phyloP scores from a whole-genome alignment of 1,284 basidiomycete species.

The Marasmius oreades region DNA sequence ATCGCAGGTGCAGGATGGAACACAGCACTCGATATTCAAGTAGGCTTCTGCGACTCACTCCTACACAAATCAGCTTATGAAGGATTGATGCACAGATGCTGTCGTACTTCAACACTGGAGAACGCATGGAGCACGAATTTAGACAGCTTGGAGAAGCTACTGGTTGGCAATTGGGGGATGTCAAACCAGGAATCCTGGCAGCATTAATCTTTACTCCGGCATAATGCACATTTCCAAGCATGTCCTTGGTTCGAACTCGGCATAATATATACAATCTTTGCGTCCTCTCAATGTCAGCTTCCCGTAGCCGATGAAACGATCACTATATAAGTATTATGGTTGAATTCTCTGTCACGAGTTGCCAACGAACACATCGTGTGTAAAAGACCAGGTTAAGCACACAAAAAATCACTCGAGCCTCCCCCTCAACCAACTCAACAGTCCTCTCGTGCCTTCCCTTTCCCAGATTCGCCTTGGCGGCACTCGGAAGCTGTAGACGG shows the following conservation, averaged over 20 bases:
- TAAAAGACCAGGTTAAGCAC: too few species aligned
- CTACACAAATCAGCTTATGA: neutral
- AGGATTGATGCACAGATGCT: constrained; percentile 21
- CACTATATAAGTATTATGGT: too few species aligned
- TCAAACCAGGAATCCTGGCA: constrained; percentile 20
- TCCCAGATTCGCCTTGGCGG: constrained; percentile 78
- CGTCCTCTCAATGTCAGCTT: neutral
- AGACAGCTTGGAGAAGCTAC: constrained; percentile 20
- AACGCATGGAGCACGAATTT: constrained; percentile 25
- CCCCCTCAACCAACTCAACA: constrained; percentile 70
- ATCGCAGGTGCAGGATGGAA: constrained; percentile 18
- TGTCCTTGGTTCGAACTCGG: neutral
- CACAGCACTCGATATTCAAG: constrained; percentile 19
- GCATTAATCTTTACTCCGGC: constrained; percentile 18
- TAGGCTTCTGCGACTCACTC: too few species aligned
- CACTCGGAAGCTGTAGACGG: constrained; percentile 62
- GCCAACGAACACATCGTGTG: too few species aligned
- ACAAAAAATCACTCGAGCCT: constrained; percentile 49
- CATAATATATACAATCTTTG: neutral
- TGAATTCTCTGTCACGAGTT: too few species aligned
- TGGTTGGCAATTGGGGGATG: constrained; percentile 26
- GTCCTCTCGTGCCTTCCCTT: constrained; percentile 76
- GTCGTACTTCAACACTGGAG: constrained; percentile 24
- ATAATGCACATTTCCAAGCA: neutral
- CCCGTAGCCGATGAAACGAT: too few species aligned